Conservation (phyloP, 2,329 filamentous ascomycete genomes). For the Cercospora janseana region DNA sequence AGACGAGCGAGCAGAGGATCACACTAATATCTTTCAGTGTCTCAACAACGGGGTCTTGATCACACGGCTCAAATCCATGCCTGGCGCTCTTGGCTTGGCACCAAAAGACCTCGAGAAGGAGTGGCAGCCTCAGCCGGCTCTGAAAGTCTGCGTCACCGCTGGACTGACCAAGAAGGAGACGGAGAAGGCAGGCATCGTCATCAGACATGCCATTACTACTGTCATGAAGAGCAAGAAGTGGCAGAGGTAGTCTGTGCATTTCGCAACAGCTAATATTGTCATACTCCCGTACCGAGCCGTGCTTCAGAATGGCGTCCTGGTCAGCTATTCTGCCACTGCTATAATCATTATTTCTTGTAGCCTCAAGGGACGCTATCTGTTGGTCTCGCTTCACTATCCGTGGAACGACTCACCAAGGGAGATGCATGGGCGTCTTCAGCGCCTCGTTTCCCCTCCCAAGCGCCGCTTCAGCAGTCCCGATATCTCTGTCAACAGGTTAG, state of each 20-base stretch:
- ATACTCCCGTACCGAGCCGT: neutral
- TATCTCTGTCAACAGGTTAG: conserved; percentile 53
- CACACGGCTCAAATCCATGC: conserved; percentile 77
- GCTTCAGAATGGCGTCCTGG: too few species aligned
- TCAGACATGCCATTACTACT: conserved; percentile 91
- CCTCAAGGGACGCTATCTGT: too few species aligned
- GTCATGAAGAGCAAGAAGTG: conserved; percentile 61
- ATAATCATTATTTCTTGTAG: too few species aligned
- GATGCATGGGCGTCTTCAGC: conserved; percentile 61
- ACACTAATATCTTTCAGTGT: conserved; percentile 56
- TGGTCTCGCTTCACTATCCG: too few species aligned
- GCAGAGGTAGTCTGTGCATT: conserved; percentile 14
- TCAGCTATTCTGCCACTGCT: too few species aligned
- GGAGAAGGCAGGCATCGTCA: conserved; percentile 84
- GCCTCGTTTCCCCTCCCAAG: conserved; percentile 54
- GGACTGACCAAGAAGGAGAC: conserved; percentile 91
- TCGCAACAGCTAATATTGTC: neutral
- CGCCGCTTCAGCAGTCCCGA: conserved; percentile 64
- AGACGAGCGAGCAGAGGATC: too few species aligned
- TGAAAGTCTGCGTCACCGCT: conserved; percentile 88
- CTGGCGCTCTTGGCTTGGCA: conserved; percentile 56
- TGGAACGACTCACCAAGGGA: conserved; percentile 61
- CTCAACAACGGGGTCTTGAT: conserved; percentile 87
- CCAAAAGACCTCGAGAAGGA: conserved; percentile 61
- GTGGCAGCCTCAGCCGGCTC: conserved; percentile 71